Evolutionary conservation across 2,329 filamentous ascomycete species (phyloP), one percentile per base, ranked within the genome.

Genomic region (Paracorniculantispora psalliotae): DNA sequence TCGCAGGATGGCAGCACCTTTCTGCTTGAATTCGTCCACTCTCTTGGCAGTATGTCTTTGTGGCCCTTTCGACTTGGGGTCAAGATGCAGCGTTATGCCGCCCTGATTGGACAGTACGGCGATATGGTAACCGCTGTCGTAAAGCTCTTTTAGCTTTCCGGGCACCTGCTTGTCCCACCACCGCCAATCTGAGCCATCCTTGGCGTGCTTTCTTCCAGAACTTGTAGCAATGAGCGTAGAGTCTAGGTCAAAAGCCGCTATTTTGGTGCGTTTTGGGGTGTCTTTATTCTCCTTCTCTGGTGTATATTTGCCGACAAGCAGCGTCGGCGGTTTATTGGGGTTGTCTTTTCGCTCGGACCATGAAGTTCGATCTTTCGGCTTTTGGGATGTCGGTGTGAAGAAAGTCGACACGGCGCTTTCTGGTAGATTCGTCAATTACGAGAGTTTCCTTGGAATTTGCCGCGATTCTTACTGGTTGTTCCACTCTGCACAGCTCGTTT

Each of bases 51-150:
- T 66, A 17, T 61, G 65, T 43, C 66, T 86, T 81, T 89, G 90
- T 5, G 88, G 78, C 0, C 67, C 73, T 61, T 82, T 82, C 2
- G 79, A 77, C 67, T 92, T 94, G n/a, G 86, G 75, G 56, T 91
- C 84, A 19, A 84, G 81, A 63, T 89, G 89, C 2, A 97, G 77
- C 17, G 83, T 88, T 47, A 99, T 79, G 15, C 89, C 91, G 52
- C 81, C 92, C 73, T 99, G 94, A 71, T 99, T 99, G 62, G 90
- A 96, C 52, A 99, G 75, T 50, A 97, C 83, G 19, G 91, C 82
- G 13, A 97, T 74, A 48, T 82, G 82, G 72, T 90, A 96, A 30
- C 86, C 91, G 64, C 94, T 83, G 12, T 84, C 77, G 67, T 91
- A 82, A 2, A 97, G 77, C 61, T 86, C 77, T 63, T 81, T 83